phyloP scores from a whole-genome alignment of 805 yeast genomes.

The Candida xiaguanensis region DNA sequence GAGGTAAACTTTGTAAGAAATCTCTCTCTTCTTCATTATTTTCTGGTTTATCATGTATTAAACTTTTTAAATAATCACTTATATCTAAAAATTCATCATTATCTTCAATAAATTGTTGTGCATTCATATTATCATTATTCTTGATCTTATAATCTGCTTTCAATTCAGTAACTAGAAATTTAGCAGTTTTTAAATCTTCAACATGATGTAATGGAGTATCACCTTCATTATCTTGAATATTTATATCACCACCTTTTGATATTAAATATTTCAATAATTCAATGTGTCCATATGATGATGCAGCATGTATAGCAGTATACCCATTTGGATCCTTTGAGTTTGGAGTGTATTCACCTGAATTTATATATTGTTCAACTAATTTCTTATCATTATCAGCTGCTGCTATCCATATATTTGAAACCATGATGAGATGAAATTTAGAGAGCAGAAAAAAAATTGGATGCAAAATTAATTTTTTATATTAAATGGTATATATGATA shows the following conservation, averaged over 20 bases:
- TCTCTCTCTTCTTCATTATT: constrained; percentile 1
- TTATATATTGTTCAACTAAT: constrained; percentile 54
- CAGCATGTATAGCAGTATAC: constrained; percentile 96
- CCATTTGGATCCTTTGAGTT: constrained; percentile 88
- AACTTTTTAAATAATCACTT: constrained; percentile 53
- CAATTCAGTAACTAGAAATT: constrained; percentile 59
- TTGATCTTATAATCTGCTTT: constrained; percentile 61
- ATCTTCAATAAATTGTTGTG: constrained; percentile 72
- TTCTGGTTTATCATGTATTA: constrained; percentile 27
- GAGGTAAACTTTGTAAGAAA: constrained; percentile 27
- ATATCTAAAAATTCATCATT: constrained; percentile 83
- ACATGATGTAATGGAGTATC: constrained; percentile 94
- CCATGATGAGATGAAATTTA: constrained; percentile 20
- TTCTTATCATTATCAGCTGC: constrained; percentile 78
- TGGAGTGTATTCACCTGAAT: constrained; percentile 51
- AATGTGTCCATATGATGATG: constrained; percentile 85
- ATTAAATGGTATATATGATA: neutral
- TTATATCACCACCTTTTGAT: constrained; percentile 68
- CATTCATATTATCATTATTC: constrained; percentile 73
- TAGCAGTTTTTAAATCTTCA: constrained; percentile 68
- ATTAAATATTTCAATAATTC: constrained; percentile 62
- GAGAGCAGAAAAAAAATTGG: neutral
- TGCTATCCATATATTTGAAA: constrained; percentile 85
- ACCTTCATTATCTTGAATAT: constrained; percentile 82
- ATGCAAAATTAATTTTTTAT: neutral